Conservation (phyloP, 805 yeast species). For the Sugiyamaella americana region DNA sequence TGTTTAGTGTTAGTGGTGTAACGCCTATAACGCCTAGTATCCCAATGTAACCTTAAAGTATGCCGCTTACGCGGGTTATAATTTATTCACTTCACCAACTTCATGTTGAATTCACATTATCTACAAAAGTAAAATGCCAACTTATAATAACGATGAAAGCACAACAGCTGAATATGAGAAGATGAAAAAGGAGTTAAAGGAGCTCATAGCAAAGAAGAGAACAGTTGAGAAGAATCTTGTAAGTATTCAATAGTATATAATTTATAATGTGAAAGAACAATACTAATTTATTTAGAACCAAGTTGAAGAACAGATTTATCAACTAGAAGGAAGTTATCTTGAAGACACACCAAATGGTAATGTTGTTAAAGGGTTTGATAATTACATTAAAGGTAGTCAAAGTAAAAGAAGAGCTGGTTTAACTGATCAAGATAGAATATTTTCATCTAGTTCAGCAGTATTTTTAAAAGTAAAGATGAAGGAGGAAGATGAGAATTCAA, state of each 20-base stretch:
- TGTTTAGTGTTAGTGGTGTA: no score
- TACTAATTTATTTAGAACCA: slow-evolving; percentile 39
- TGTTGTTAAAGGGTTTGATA: slow-evolving; percentile 87
- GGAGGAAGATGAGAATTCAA: slow-evolving; percentile 3
- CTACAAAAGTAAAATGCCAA: slow-evolving; percentile 15
- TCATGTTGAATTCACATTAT: no score
- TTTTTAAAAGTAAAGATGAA: slow-evolving; percentile 42
- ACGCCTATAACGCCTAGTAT: no score
- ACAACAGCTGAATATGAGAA: slow-evolving; percentile 50
- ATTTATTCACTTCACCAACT: no score
- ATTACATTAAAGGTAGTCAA: slow-evolving; percentile 50
- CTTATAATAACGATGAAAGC: slow-evolving; percentile 8
- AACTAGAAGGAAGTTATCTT: slow-evolving; percentile 70
- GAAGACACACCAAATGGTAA: slow-evolving; percentile 69
- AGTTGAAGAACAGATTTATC: slow-evolving; percentile 73
- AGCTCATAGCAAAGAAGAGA: slow-evolving; percentile 54
- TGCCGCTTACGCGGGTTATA: no score
- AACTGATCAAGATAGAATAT: slow-evolving; percentile 72
- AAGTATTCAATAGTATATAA: slow-evolving; percentile 1
- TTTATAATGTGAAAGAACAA: background rate
- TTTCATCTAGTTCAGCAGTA: slow-evolving; percentile 67
- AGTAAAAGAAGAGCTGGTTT: slow-evolving; percentile 43
- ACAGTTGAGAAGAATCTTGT: slow-evolving; percentile 49
- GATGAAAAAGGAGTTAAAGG: slow-evolving; percentile 59
- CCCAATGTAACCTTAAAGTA: no score